phyloP scores from a whole-genome alignment of 768 basidiomycete genomes.

The Mycena haematopus region DNA sequence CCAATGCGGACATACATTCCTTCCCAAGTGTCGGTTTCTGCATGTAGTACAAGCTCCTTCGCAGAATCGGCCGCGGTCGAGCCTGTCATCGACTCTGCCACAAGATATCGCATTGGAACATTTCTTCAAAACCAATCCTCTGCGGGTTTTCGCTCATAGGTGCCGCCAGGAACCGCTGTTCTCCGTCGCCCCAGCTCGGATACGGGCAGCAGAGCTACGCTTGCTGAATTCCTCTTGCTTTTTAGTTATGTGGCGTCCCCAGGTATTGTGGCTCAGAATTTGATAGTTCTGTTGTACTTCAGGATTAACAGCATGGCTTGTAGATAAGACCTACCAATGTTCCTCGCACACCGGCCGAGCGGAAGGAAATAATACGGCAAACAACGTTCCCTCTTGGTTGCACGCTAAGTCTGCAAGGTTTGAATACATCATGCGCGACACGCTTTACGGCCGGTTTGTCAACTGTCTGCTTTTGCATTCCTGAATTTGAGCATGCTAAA shows the following conservation, averaged over 20 bases:
- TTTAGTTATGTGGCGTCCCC: neutral
- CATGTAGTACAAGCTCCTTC: conserved; percentile 6
- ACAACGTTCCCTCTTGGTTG: conserved; percentile 23
- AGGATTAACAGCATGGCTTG: conserved; percentile 12
- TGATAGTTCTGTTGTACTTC: conserved; percentile 26
- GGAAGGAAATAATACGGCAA: conserved; percentile 8
- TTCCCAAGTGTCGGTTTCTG: conserved; percentile 8
- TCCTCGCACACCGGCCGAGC: conserved; percentile 17
- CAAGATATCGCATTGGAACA: conserved; percentile 7
- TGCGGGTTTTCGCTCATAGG: neutral
- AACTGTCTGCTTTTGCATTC: neutral
- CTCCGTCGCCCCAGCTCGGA: too few species aligned
- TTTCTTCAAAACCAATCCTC: conserved; percentile 3
- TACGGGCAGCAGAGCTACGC: conserved; percentile 1
- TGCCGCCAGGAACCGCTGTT: too few species aligned
- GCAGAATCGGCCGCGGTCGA: neutral
- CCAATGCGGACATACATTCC: conserved; percentile 16
- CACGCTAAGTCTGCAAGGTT: conserved; percentile 13
- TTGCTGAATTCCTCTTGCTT: conserved; percentile 1
- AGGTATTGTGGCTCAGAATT: conserved; percentile 35
- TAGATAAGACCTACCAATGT: conserved; percentile 18
- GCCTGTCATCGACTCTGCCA: neutral
- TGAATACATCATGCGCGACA: conserved; percentile 7
- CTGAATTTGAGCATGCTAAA: neutral
- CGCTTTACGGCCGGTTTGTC: conserved; percentile 15